phyloP scores from a whole-genome alignment of 2,329 filamentous ascomycete genomes.

The Rhynchosporium graminicola region DNA sequence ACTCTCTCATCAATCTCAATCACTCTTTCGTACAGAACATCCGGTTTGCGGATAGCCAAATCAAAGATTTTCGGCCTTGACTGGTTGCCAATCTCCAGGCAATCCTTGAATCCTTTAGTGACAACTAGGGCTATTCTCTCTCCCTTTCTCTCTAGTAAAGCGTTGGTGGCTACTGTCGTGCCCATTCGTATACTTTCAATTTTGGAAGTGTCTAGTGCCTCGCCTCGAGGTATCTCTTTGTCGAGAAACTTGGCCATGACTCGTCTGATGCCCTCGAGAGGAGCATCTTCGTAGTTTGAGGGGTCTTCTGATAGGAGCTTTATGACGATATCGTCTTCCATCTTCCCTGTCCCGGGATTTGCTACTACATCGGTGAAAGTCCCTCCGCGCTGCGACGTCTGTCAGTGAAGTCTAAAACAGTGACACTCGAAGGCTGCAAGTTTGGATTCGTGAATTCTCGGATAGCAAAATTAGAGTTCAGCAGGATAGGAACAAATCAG shows the following conservation, averaged over 20 bases:
- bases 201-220: conserved; percentile 75
- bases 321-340: conserved; percentile 77
- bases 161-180: conserved; percentile 92
- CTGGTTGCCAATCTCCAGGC: conserved; percentile 87
- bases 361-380: conserved; percentile 94
- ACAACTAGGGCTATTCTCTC: conserved; percentile 86
- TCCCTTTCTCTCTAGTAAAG: conserved; percentile 84
- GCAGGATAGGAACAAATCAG: not conserved
- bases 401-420: conserved; percentile 14
- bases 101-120: conserved; percentile 85
- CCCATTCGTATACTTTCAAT: conserved; percentile 96
- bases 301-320: conserved; percentile 91
- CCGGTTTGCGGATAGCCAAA: conserved; percentile 81
- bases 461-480: not conserved
- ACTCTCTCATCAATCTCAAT: conserved; percentile 91
- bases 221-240: conserved; percentile 75
- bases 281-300: conserved; percentile 86
- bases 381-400: conserved; percentile 63
- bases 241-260: conserved; percentile 77
- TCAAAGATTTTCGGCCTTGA: conserved; percentile 89
- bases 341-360: conserved; percentile 68
- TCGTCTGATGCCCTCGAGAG: conserved; percentile 85
- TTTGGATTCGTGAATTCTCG: conserved; percentile 31
- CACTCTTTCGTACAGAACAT: conserved; percentile 81
- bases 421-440: conserved; percentile 10